phyloP scores from a whole-genome alignment of 306 rosid genomes.

The Mimosa pudica region DNA sequence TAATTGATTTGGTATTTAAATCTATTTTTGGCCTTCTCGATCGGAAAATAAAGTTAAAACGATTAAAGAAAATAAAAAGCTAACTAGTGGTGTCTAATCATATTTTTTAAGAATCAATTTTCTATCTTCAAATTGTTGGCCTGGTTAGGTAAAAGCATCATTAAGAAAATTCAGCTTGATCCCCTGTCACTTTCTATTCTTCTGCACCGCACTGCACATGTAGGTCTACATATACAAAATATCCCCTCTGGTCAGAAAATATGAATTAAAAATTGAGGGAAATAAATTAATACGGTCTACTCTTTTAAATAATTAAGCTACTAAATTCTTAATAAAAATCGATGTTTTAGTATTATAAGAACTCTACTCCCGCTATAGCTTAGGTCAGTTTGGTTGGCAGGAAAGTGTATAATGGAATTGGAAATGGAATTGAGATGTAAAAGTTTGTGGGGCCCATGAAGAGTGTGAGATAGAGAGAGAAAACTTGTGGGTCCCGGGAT shows the following conservation, averaged over 20 bases:
- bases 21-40: background rate
- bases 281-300: background rate
- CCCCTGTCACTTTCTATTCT: background rate
- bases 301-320: background rate
- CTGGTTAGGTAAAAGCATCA: conserved; percentile 36
- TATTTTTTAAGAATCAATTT: conserved; percentile 19
- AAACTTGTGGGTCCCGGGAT: too few species aligned
- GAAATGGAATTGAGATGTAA: too few species aligned
- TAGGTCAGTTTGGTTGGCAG: too few species aligned
- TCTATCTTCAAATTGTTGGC: conserved; percentile 26
- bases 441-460: too few species aligned
- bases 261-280: background rate
- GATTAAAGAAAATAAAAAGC: background rate
- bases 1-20: conserved; percentile 1
- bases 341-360: background rate
- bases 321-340: background rate
- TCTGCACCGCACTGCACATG: conserved; percentile 5
- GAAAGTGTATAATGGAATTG: too few species aligned
- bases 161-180: conserved; percentile 29
- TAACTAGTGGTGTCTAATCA: conserved; percentile 38
- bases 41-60: background rate
- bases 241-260: conserved; percentile 10
- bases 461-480: too few species aligned
- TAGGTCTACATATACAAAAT: background rate
- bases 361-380: background rate